Evolutionary conservation across 257 asterid species (phyloP), one percentile per base, ranked within the genome.

Genomic region (Przewalskia tangutica): DNA sequence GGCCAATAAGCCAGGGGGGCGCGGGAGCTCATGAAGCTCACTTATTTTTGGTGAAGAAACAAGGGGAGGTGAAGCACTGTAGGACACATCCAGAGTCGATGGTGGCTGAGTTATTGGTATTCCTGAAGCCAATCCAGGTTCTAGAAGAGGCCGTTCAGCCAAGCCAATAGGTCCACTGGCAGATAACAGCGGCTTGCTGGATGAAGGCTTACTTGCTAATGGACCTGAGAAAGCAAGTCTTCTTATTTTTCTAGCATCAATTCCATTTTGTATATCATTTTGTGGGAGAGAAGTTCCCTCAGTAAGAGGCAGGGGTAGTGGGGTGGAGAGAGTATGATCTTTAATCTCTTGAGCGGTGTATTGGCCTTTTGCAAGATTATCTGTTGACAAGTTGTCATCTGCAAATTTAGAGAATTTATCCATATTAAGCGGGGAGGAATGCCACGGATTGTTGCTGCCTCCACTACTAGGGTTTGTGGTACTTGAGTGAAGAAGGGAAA

Each of bases 11-110:
- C 90, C 97, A n/a, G 99, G 99, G 3, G 99, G 99, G 80, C 96
- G 93, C 32, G 99, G 99, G 68, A 95, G 99, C 88, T 94, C 97
- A 71, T 95, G 99, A 78, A 95, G 99, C 90, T 95, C 99, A 48
- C 91, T 94, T 77, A 92, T 88, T 70, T 84, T 92, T 34, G 98
- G 98, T 58, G 98, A 94, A 77, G 99, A 88, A 76, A 82, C 86
- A 81, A 84, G 92, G 38, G 97, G 86, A 85, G 93, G 97, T 36
- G 93, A 88, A 60, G 90, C 91, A 84, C 87, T 93, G 60, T 80
- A 91, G 77, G 97, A 51, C 23, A 85, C 86, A 77, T 82, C 88
- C 44, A 86, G 58, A 27, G 90, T 81, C 27, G 91, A 84, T 68
- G 94, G 87, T 10, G 87, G 86, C 83, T 86, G 91, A 27, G 88